phyloP scores from a whole-genome alignment of 2,329 filamentous ascomycete species.

The Chaetomium globosum region DNA sequence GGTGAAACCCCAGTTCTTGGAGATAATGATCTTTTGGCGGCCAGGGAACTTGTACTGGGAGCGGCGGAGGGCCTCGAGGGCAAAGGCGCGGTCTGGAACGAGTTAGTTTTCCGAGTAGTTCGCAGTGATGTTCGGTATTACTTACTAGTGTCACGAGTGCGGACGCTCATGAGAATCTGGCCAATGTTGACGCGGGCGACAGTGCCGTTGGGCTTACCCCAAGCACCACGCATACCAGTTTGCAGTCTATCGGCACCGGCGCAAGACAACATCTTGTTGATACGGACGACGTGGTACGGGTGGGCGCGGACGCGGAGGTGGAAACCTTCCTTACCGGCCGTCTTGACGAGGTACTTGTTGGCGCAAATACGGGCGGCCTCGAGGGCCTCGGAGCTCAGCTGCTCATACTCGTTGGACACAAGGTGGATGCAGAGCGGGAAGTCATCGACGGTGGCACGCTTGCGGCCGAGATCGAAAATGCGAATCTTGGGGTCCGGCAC shows the following conservation, averaged over 20 bases:
- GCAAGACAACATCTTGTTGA: conserved; percentile 99
- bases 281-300: conserved; percentile 99
- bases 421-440: conserved; percentile 99
- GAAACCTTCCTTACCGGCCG: conserved; percentile 72
- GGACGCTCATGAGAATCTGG: conserved; percentile 96
- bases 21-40: conserved; percentile 99
- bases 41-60: conserved; percentile 99
- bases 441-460: conserved; percentile 98
- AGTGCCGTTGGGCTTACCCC: conserved; percentile 98
- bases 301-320: conserved; percentile 82
- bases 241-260: conserved; percentile 99
- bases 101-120: not conserved
- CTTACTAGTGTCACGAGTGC: conserved; percentile 90
- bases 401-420: conserved; percentile 99
- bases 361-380: conserved; percentile 99
- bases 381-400: conserved; percentile 98
- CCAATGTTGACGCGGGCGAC: conserved; percentile 99
- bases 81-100: conserved; percentile 74
- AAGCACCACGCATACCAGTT: conserved; percentile 99
- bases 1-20: conserved; percentile 99
- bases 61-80: conserved; percentile 97
- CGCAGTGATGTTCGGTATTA: conserved; percentile 34
- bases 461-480: conserved; percentile 99
- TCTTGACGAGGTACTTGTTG: conserved; percentile 93
- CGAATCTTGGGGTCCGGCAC: conserved; percentile 82